Conservation (phyloP, 345 rosid species). For the Eucalyptus melliodora region DNA sequence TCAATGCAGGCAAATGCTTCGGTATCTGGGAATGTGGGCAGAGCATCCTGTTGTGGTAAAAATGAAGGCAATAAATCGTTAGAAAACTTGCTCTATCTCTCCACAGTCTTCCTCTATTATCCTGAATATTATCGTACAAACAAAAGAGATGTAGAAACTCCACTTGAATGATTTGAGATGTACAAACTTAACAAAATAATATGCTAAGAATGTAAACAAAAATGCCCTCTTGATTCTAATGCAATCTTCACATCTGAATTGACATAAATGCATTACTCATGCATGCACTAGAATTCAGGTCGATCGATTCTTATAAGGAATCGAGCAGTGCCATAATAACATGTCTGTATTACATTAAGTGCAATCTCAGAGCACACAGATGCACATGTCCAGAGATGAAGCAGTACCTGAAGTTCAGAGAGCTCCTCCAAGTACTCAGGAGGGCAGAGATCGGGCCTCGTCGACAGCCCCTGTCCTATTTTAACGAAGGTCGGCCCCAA, state of each 20-base stretch:
- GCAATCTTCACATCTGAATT: neutral
- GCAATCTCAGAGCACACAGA: neutral
- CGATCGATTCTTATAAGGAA: neutral
- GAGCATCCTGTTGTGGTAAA: constrained; percentile 47
- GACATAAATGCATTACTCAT: neutral
- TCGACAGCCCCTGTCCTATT: constrained; percentile 92
- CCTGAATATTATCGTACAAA: neutral
- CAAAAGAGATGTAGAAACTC: neutral
- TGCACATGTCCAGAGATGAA: neutral
- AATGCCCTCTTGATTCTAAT: neutral
- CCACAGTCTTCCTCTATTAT: neutral
- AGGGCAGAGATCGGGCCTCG: constrained; percentile 94
- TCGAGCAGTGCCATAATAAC: neutral
- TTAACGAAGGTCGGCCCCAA: constrained; percentile 97
- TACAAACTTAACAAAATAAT: neutral
- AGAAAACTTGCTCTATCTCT: neutral
- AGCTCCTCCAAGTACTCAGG: constrained; percentile 91
- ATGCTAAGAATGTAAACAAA: neutral
- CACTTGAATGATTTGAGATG: neutral
- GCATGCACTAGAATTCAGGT: neutral
- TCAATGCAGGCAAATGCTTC: constrained; percentile 91
- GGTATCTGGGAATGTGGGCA: constrained; percentile 94
- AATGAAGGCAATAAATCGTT: neutral
- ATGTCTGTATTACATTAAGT: neutral
- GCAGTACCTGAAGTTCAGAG: constrained; percentile 73